These are phyloP conservation scores for Flaveria robusta DNA, from an alignment of 129 eudicot genomes.

Conservation along the genomic window DNA sequence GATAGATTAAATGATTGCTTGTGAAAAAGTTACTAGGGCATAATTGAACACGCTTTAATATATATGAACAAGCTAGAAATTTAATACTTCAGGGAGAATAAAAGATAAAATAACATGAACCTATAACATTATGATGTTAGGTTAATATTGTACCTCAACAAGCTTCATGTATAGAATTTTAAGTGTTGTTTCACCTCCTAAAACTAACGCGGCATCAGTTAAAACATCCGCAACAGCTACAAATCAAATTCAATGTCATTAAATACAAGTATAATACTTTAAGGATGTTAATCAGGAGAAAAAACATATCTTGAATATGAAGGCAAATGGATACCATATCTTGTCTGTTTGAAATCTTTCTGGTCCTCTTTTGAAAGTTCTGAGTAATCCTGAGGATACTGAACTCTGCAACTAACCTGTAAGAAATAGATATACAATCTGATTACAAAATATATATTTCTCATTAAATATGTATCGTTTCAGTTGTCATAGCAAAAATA, in stretches of 20 bases:
- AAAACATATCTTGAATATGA: neutral
- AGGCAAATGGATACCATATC: slow-evolving; percentile 70
- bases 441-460: slow-evolving; percentile 17
- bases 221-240: slow-evolving; percentile 99
- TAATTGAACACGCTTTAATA: neutral
- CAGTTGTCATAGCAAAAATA: neutral
- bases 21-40: slow-evolving; percentile 1
- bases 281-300: slow-evolving; percentile 14
- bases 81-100: slow-evolving; percentile 2
- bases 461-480: neutral
- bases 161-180: slow-evolving; percentile 90
- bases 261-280: slow-evolving; percentile 9
- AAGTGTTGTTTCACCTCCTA: slow-evolving; percentile 90
- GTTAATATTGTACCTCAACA: slow-evolving; percentile 64
- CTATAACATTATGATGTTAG: slow-evolving; percentile 8
- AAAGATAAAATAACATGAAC: slow-evolving; percentile 1
- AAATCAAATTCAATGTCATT: slow-evolving; percentile 34
- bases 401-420: slow-evolving; percentile 92
- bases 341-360: slow-evolving; percentile 89
- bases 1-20: neutral
- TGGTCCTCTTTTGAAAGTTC: slow-evolving; percentile 97
- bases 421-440: slow-evolving; percentile 21
- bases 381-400: slow-evolving; percentile 84
- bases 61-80: neutral
- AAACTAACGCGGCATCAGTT: slow-evolving; percentile 92